phyloP scores from a whole-genome alignment of 2,329 filamentous ascomycete genomes.

The Colletotrichum sp. region DNA sequence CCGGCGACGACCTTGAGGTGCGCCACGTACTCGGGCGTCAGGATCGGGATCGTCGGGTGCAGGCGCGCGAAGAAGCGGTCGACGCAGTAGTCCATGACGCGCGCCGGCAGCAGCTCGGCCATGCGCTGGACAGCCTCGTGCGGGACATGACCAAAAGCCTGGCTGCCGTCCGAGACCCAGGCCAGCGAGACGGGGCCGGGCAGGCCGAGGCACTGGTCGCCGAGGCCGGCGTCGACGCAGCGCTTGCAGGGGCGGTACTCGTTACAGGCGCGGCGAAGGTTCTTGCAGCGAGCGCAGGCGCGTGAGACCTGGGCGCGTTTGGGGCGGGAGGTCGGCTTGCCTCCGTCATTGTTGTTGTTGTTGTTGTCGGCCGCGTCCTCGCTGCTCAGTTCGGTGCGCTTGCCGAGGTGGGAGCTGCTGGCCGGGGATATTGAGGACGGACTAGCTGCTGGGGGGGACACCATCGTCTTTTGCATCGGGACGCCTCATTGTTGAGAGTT shows the following conservation, averaged over 20 bases:
- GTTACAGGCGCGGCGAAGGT: constrained; percentile 47
- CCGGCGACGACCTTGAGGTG: constrained; percentile 29
- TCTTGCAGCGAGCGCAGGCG: constrained; percentile 48
- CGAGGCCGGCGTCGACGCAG: constrained; percentile 46
- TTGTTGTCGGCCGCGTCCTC: not conserved
- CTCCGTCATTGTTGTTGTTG: not conserved
- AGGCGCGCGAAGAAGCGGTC: constrained; percentile 44
- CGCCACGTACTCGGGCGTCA: constrained; percentile 41
- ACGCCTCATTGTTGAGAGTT: constrained; percentile 14
- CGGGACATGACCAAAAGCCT: constrained; percentile 26
- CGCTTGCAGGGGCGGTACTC: constrained; percentile 48
- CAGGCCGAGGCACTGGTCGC: constrained; percentile 37
- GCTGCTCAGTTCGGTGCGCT: not conserved
- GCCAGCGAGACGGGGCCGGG: constrained; percentile 19
- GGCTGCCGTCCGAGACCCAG: constrained; percentile 23
- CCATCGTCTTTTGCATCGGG: constrained; percentile 17
- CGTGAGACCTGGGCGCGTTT: constrained; percentile 42
- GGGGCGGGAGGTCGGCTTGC: constrained; percentile 9
- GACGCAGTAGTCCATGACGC: constrained; percentile 41
- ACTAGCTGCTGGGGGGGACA: constrained; percentile 20
- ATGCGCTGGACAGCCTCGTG: constrained; percentile 32
- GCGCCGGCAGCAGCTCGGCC: constrained; percentile 35
- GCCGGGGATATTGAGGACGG: constrained; percentile 15
- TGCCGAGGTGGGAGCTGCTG: constrained; percentile 20
- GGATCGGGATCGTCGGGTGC: constrained; percentile 47